Conservation (phyloP, 2,329 filamentous ascomycete genomes). For the Calonectria pteridis region DNA sequence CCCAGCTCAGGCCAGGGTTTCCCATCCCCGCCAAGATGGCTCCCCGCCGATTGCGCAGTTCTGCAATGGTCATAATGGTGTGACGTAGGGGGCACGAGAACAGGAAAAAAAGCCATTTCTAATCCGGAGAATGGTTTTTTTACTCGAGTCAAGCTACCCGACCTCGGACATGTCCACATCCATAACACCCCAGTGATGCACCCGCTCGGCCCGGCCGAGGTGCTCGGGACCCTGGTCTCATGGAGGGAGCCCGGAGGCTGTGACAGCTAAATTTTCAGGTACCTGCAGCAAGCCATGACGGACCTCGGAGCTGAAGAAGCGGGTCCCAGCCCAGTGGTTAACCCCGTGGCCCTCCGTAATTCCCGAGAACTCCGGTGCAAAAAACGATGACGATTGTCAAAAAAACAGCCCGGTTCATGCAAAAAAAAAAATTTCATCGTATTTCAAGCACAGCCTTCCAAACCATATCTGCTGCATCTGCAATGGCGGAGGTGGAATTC, state of each 20-base stretch:
- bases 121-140: neutral
- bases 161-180: neutral
- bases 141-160: neutral
- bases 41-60: slow-evolving; percentile 22
- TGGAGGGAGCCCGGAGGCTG: slow-evolving; percentile 13
- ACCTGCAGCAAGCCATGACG: neutral
- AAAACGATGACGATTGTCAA: neutral
- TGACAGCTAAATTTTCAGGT: neutral
- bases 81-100: slow-evolving; percentile 29
- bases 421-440: neutral
- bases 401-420: neutral
- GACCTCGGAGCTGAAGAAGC: slow-evolving; percentile 34
- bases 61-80: slow-evolving; percentile 34
- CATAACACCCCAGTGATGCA: neutral
- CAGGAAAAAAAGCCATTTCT: neutral
- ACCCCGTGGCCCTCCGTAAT: slow-evolving; percentile 15
- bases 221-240: slow-evolving; percentile 26
- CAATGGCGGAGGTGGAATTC: neutral
- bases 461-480: neutral
- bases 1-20: neutral
- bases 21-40: slow-evolving; percentile 3
- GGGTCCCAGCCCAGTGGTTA: slow-evolving; percentile 11
- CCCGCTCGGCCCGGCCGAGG: slow-evolving; percentile 16
- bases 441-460: neutral
- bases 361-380: slow-evolving; percentile 33